Evolutionary conservation across 306 rosid genomes (phyloP), one percentile per base, ranked within the genome.

Genomic region (Quillaja saponaria): DNA sequence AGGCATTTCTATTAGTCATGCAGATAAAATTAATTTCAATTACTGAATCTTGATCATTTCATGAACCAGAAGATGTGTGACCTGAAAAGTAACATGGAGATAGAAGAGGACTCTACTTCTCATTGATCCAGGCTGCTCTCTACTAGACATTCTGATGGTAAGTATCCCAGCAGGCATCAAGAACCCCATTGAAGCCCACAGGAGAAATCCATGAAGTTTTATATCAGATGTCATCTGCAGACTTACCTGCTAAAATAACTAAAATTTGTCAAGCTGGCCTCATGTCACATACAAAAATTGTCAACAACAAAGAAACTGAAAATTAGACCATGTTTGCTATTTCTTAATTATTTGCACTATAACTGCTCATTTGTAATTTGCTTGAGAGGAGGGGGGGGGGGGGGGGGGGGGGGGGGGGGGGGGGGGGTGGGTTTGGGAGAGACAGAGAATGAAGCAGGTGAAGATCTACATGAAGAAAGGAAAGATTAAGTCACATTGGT

Each of bases 141-240:
- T 74, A 28, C 42, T 77, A 9, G 84, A 86, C 35, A 82, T 76
- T 86, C 96, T 84, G 10, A 86, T 77, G 14, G 69, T 47, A 40
- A 92, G 88, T 73, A 92, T 86, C 13, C 96, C 98, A 62, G 72
- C 46, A 64, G 98, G 98, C 90, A 92, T 69, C 15, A 92, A 67
- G 40, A 92, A 71, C 31, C 98, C 96, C 48, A 87, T 66, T 55
- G 98, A 92, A 71, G 76, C 76, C 98, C 98, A 92, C n/a, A 82
- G 68, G 42, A 92, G 90, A 38, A 88, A 20, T 58, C 95, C 98
- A 81, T 88, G 98, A 59, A 88, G 8, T 73, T 79, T 62, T 35
- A 92, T 82, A 62, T 86, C 94, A 20, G 73, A 71, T 69, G 68
- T 67, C 72, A 77, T 81, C 64, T 66, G 82, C 65, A 78, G 66